Evolutionary conservation across 495 filamentous ascomycete genomes (phyloP).

Genomic region (Aspergillus hancockii): DNA sequence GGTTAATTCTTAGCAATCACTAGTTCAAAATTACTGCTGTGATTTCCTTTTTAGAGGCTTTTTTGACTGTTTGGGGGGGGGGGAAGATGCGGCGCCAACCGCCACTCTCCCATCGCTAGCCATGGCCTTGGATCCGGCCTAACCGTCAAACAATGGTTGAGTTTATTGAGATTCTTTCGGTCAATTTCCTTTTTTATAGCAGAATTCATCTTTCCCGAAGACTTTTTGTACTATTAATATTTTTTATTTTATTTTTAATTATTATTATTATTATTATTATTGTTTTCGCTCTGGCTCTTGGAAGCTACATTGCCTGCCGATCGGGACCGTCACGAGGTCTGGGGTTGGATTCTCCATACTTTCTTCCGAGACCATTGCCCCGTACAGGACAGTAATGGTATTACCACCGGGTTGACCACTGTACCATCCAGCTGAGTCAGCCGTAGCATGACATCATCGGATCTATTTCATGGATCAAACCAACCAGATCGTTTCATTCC

Average conservation of each 20-base stretch:
- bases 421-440: not conserved
- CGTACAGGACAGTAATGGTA: not conserved
- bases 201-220: too few species aligned
- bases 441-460: not conserved
- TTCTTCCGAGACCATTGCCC: not conserved
- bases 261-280: not conserved
- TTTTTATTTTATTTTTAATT: not conserved
- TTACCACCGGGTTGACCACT: not conserved
- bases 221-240: not conserved
- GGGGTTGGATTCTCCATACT: conserved; percentile 15
- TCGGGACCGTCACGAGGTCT: conserved; percentile 15
- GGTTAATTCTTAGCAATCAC: not conserved
- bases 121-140: not conserved
- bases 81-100: conserved; percentile 20
- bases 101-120: conserved; percentile 12
- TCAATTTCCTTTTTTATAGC: not conserved
- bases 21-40: not conserved
- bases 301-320: conserved; percentile 5
- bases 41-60: not conserved
- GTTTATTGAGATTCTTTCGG: not conserved
- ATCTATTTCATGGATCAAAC: not conserved
- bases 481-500: not conserved
- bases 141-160: conserved; percentile 1
- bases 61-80: conserved; percentile 9
- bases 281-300: not conserved